Base-by-base conservation (phyloP, 2,329 filamentous ascomycete species). In the Fusarium globosum region DNA sequence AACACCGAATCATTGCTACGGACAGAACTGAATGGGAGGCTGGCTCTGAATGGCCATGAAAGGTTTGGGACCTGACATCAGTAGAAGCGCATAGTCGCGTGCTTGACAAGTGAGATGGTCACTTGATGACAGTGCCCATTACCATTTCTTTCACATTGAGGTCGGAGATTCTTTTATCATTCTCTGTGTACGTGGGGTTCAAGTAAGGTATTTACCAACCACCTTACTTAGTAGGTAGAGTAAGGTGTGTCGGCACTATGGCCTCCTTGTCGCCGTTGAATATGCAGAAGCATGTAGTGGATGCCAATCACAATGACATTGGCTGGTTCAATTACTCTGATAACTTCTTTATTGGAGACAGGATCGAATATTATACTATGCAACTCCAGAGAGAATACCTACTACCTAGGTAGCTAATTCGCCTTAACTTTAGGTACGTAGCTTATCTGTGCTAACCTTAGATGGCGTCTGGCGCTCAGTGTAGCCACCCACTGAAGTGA, bases 21-120 rank as follows among this genome's bases (percentile, higher is more conserved):
- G 13, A 48, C 26, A 41, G 51, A 43, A 52, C 46, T 30, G 38
- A 57, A 15, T 16, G n/a, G 23, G 12, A 52, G 39, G 35, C 26
- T 41, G 53, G 21, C 45, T 52, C n/a, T 58, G 23, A 36, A 62
- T 51, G n/a, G 41, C n/a, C n/a, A 35, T n/a, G 28, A 30, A 35
- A n/a, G 23, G 49, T 41, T 23, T 36, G 36, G 26, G 30, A 26
- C 41, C 38, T 64, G 58, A 60, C 71, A 73, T 68, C 56, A 60
- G 46, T 49, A 42, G 60, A 43, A 60, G 46, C 60, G 41, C 36
- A 70, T 52, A 69, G 59, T 72, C 56, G 68, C 63, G 71, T 73
- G 71, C 63, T 73, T 36, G 23, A 53, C 21, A 55, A 21, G 33
- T 42, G n/a, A 46, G 42, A 56, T 61, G 46, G 62, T 16, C 35